A percentile compares a stretch with the other conserved stretches of the same genome.
These are phyloP conservation scores for Nicotiana benthamiana DNA, from an alignment of 257 asterid species.

Conservation along the genomic window DNA sequence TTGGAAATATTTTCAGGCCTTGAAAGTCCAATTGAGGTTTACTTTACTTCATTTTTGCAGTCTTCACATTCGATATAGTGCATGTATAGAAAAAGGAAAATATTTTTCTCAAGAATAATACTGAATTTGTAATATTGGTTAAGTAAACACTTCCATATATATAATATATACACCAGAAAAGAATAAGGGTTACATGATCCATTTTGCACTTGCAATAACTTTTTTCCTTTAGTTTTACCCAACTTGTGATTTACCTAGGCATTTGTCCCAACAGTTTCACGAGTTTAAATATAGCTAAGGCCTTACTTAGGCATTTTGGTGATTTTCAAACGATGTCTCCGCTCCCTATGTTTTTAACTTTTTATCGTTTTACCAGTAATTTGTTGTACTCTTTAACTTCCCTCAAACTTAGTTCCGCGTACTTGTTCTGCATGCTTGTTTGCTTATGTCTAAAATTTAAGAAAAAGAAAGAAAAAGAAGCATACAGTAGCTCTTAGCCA, in stretches of 20 bases:
- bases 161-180: too few relatives aligned
- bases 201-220: too few relatives aligned
- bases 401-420: not conserved
- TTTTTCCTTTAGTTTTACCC: too few relatives aligned
- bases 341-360: not conserved
- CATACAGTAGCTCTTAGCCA: too few relatives aligned
- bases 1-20: constrained; percentile 42
- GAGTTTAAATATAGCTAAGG: not conserved
- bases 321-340: not conserved
- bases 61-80: not conserved
- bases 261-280: too few relatives aligned
- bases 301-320: too few relatives aligned
- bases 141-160: not conserved
- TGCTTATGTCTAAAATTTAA: not conserved
- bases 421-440: not conserved
- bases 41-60: not conserved
- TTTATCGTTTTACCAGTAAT: not conserved
- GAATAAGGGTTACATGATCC: not conserved
- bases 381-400: not conserved
- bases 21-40: constrained; percentile 14
- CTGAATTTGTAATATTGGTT: not conserved
- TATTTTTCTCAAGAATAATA: not conserved
- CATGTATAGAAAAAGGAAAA: not conserved
- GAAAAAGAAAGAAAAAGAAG: too few relatives aligned
- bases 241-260: too few relatives aligned